phyloP scores from a whole-genome alignment of 2,329 filamentous ascomycete species.

The Arthrobotrys megalospora region DNA sequence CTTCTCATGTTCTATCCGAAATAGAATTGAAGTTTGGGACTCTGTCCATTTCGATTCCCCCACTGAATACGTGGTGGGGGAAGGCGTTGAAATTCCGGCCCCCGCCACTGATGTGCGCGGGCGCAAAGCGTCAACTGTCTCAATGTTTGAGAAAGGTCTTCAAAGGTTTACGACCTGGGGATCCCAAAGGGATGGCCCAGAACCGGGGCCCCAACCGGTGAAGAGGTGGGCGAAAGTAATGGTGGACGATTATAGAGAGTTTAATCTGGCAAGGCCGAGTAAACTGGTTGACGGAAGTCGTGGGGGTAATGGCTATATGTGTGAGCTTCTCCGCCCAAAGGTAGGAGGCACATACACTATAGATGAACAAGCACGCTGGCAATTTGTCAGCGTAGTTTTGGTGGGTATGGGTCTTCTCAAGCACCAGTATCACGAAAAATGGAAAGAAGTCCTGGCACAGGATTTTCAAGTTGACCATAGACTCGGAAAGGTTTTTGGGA shows the following conservation, averaged over 20 bases:
- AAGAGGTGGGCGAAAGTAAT: conserved; percentile 26
- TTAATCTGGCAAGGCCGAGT: conserved; percentile 34
- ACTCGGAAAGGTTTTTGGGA: conserved; percentile 29
- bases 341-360: conserved; percentile 48
- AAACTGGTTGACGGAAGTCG: conserved; percentile 48
- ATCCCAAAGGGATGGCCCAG: background rate
- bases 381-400: conserved; percentile 39
- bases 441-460: conserved; percentile 14
- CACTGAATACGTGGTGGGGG: conserved; percentile 12
- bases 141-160: conserved; percentile 17
- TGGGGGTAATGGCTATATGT: conserved; percentile 45
- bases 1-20: conserved; percentile 44
- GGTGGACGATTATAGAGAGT: conserved; percentile 33
- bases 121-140: conserved; percentile 5
- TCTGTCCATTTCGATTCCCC: conserved; percentile 37
- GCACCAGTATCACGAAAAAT: conserved; percentile 7
- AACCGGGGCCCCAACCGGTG: background rate
- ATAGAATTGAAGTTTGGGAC: conserved; percentile 55
- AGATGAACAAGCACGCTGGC: conserved; percentile 42
- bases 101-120: background rate
- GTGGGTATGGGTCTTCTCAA: conserved; percentile 36
- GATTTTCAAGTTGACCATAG: conserved; percentile 37
- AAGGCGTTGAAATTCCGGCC: background rate
- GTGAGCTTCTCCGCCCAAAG: conserved; percentile 43
- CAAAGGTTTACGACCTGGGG: conserved; percentile 11